phyloP scores from a whole-genome alignment of 1,284 basidiomycete species.

The Meripilus lineatus region DNA sequence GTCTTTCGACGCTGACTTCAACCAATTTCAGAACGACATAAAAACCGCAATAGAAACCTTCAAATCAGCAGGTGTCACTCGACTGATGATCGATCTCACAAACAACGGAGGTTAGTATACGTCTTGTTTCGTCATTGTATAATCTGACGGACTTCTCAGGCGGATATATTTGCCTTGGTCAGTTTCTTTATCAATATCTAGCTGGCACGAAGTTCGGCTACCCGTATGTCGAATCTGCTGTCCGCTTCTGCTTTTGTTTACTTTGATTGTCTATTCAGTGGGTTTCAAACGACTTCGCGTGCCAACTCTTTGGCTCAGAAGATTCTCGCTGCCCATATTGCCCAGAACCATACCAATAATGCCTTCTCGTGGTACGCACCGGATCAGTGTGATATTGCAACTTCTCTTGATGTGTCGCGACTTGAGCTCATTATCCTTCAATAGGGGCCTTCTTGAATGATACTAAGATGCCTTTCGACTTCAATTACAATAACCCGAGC shows the following conservation, averaged over 20 bases:
- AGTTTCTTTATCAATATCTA: conserved; percentile 55
- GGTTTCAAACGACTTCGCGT: conserved; percentile 48
- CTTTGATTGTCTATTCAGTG: too few relatives aligned
- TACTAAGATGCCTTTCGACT: conserved; percentile 36
- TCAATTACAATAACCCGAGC: conserved; percentile 48
- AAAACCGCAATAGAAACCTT: conserved; percentile 43
- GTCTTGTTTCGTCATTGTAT: background rate
- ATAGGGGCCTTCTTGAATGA: conserved; percentile 48
- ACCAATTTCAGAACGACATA: conserved; percentile 50
- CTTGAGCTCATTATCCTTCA: too few relatives aligned
- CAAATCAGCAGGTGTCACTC: conserved; percentile 42
- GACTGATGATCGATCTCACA: conserved; percentile 53
- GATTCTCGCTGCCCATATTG: conserved; percentile 48
- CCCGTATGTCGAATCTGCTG: conserved; percentile 37
- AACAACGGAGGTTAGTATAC: conserved; percentile 55
- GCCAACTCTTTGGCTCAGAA: conserved; percentile 53
- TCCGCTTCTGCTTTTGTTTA: too few relatives aligned
- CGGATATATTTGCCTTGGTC: conserved; percentile 56
- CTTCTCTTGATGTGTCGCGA: too few relatives aligned
- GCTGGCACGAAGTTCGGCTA: conserved; percentile 46
- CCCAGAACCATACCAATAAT: conserved; percentile 34
- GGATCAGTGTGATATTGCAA: conserved; percentile 40
- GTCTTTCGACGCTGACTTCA: conserved; percentile 47
- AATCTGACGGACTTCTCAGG: conserved; percentile 27
- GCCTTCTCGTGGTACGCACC: conserved; percentile 39